A percentile compares a stretch with the other conserved stretches of the same genome.
Conservation (phyloP, 352 stramenopile species). For the Phytophthora rubi region DNA sequence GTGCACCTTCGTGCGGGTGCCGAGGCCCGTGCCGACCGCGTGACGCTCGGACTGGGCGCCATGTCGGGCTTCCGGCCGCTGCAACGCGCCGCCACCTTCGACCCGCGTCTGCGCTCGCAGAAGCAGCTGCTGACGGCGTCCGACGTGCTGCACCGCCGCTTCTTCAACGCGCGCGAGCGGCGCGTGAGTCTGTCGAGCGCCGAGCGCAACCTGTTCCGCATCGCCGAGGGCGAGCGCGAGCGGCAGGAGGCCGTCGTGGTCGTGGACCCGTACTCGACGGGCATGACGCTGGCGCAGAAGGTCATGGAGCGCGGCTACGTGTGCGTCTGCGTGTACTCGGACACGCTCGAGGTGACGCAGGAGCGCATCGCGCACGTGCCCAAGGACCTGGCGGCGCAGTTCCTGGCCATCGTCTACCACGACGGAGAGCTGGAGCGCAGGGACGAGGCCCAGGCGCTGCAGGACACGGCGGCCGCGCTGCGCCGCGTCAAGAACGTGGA, state of each 20-base stretch:
- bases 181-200: slow-evolving; percentile 43
- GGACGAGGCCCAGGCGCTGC: slow-evolving; percentile 35
- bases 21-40: slow-evolving; percentile 29
- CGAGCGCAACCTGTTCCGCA: slow-evolving; percentile 62
- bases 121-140: slow-evolving; percentile 68
- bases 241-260: slow-evolving; percentile 85
- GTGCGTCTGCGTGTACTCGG: slow-evolving; percentile 78
- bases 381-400: slow-evolving; percentile 53
- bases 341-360: slow-evolving; percentile 78
- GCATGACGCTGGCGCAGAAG: slow-evolving; percentile 91
- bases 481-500: slow-evolving; percentile 44
- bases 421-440: slow-evolving; percentile 49
- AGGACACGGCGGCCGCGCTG: slow-evolving; percentile 49
- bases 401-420: slow-evolving; percentile 76
- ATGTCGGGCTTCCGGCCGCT: slow-evolving; percentile 77
- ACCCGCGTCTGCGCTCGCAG: slow-evolving; percentile 69
- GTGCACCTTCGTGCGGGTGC: slow-evolving; percentile 55
- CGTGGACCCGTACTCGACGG: slow-evolving; percentile 96
- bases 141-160: slow-evolving; percentile 84
- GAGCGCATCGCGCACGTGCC: slow-evolving; percentile 78
- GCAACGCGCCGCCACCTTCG: slow-evolving; percentile 80
- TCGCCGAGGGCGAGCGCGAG: slow-evolving; percentile 51
- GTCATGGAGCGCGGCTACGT: slow-evolving; percentile 88
- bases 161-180: slow-evolving; percentile 82
- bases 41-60: slow-evolving; percentile 58